Evolutionary conservation across 495 filamentous ascomycete genomes (phyloP).

Genomic region (Neurospora hispaniola): DNA sequence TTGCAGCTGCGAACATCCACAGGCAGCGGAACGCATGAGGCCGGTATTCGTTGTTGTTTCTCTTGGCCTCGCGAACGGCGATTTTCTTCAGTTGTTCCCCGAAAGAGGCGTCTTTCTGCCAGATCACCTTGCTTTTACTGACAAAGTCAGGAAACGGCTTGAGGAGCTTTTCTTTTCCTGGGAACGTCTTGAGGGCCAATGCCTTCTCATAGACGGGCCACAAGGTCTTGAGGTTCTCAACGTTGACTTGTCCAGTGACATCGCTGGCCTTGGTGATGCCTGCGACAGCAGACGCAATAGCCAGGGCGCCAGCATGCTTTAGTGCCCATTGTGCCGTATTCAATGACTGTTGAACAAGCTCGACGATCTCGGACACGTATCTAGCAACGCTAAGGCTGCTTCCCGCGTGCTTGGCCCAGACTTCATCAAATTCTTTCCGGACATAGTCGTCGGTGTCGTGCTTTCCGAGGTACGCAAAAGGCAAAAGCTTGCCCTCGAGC

Average conservation of each 20-base stretch:
- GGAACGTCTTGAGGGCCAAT: constrained; percentile 79
- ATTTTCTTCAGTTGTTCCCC: constrained; percentile 45
- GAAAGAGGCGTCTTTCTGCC: constrained; percentile 39
- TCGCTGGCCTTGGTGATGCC: constrained; percentile 39
- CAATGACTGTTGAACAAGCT: constrained; percentile 53
- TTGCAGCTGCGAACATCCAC: constrained; percentile 55
- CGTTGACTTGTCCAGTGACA: constrained; percentile 39
- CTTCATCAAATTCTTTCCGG: constrained; percentile 61
- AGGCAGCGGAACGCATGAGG: constrained; percentile 63
- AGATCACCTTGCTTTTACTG: constrained; percentile 47
- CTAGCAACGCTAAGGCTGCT: constrained; percentile 70
- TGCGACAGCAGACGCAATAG: constrained; percentile 61
- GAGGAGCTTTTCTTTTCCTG: constrained; percentile 85
- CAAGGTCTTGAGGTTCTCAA: constrained; percentile 47
- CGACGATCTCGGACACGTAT: constrained; percentile 73
- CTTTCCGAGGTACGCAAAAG: constrained; percentile 79
- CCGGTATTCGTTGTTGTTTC: constrained; percentile 72
- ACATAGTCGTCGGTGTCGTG: constrained; percentile 75
- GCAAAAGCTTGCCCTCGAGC: constrained; percentile 61
- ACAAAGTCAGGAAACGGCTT: constrained; percentile 72
- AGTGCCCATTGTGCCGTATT: constrained; percentile 76
- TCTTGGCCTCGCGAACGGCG: constrained; percentile 75
- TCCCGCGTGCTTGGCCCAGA: constrained; percentile 84
- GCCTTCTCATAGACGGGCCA: constrained; percentile 80
- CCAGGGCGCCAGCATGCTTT: constrained; percentile 75